Base-by-base conservation (phyloP, 2,329 filamentous ascomycete genomes). In the Metarhizium sp. region DNA sequence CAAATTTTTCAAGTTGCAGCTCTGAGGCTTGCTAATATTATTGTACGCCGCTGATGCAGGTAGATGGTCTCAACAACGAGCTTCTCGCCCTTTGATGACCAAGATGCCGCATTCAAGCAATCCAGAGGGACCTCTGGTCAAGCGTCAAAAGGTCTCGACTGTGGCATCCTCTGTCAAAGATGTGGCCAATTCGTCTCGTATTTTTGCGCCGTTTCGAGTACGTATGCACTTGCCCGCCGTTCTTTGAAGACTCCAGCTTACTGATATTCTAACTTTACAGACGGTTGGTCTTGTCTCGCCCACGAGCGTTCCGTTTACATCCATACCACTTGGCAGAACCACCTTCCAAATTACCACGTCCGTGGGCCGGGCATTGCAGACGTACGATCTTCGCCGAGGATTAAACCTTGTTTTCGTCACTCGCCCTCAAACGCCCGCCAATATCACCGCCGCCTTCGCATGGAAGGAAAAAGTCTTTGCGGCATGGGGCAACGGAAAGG, bases 301-400 rank as follows among this genome's bases (percentile, higher is more conserved):
- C 0, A 96, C 92, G 2, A 74, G 78, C 51, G 90, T 96, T 0
- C 92, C 94, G 0, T 97, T 99, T 67, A 92, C 92, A 2, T 87
- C 88, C 6, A 81, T 95, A 36, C 88, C 92, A 0, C 78, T 96
- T 16, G 94, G 94, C 56, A 96, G 95, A 73, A 92, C 90, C 1
- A 95, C 91, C 3, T 99, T 96, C 68, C 94, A 99, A 70, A 90
- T 99, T 71, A 97, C 94, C 38, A 99, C 94, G 34, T 97, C 90
- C 0, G 88, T 95, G 59, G 94, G 92, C 59, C 83, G 86, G 64
- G 90, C 87, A 57, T 80, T 99, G 50, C 94, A 99, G 72, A 99
- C 94, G 0, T 99, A 99, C 75, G 94, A 99, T 69, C 75, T 99
- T 59, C 90, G 88, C 69, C 84, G 86, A 64, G 92, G 92, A 50